phyloP scores from a whole-genome alignment of 177 flowering plant genomes.

The Tripterygium wilfordii region DNA sequence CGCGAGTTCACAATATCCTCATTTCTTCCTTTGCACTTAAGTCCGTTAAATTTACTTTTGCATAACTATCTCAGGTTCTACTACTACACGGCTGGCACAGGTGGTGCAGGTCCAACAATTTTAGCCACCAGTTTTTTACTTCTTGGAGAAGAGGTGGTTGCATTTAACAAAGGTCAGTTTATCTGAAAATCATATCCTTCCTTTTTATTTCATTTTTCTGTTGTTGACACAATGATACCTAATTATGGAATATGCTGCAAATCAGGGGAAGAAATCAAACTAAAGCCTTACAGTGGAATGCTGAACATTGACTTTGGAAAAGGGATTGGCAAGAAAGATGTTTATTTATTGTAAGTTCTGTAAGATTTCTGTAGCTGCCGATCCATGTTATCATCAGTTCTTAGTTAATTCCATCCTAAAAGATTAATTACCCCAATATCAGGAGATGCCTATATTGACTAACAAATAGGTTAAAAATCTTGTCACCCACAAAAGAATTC shows the following conservation, averaged over 20 bases:
- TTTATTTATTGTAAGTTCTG: slow-evolving; percentile 82
- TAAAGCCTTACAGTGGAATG: slow-evolving; percentile 89
- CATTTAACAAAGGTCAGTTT: slow-evolving; percentile 74
- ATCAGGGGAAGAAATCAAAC: slow-evolving; percentile 72
- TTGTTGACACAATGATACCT: background rate
- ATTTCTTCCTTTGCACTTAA: background rate
- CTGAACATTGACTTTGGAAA: slow-evolving; percentile 89
- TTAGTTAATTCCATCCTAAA: too few relatives aligned
- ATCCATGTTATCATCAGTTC: background rate
- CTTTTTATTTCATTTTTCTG: background rate
- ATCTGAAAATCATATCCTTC: too few relatives aligned
- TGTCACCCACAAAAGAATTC: too few relatives aligned
- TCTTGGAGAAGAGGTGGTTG: slow-evolving; percentile 94
- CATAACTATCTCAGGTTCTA: slow-evolving; percentile 52
- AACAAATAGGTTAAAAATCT: too few relatives aligned
- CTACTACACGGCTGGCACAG: slow-evolving; percentile 94
- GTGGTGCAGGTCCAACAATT: slow-evolving; percentile 99
- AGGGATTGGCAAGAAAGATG: slow-evolving; percentile 86
- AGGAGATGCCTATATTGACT: too few relatives aligned
- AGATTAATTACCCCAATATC: too few relatives aligned
- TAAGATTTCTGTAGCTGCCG: background rate
- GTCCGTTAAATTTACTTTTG: background rate
- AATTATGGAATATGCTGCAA: slow-evolving; percentile 6
- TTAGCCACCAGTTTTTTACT: slow-evolving; percentile 93
- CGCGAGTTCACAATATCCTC: background rate